Conservation (phyloP, 208 protist species). For the Vickermania ingenoplastis region DNA sequence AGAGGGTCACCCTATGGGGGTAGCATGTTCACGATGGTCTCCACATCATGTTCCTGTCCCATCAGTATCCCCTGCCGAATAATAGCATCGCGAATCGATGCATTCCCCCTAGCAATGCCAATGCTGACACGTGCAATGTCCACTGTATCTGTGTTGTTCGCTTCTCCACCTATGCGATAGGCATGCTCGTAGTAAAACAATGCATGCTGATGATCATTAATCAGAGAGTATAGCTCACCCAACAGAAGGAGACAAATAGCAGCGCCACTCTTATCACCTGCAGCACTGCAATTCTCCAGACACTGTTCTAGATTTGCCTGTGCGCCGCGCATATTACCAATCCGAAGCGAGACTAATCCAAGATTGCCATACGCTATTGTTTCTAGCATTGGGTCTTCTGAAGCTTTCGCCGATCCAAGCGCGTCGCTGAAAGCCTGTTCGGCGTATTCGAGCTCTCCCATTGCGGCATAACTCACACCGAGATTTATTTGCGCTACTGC, state of each 20-base stretch:
- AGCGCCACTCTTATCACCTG: constrained; percentile 72
- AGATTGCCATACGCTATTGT: constrained; percentile 80
- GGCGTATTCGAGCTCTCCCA: constrained; percentile 76
- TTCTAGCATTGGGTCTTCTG: constrained; percentile 54
- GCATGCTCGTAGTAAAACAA: constrained; percentile 87
- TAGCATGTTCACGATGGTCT: constrained; percentile 42
- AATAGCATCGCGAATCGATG: constrained; percentile 48
- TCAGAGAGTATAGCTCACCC: constrained; percentile 76
- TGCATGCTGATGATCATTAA: constrained; percentile 77
- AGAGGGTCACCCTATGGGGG: constrained; percentile 22
- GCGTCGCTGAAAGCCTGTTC: constrained; percentile 69
- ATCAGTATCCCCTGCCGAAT: constrained; percentile 45
- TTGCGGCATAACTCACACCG: constrained; percentile 69
- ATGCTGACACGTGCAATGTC: constrained; percentile 73
- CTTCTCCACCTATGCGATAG: constrained; percentile 74
- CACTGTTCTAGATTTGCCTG: constrained; percentile 72
- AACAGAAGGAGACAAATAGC: constrained; percentile 77
- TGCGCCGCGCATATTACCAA: constrained; percentile 69
- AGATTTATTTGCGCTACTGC: constrained; percentile 85
- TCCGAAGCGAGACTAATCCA: constrained; percentile 57
- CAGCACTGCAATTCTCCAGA: constrained; percentile 74
- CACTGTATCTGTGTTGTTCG: constrained; percentile 50
- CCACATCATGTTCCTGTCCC: constrained; percentile 44
- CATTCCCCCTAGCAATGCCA: constrained; percentile 64
- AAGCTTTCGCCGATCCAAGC: constrained; percentile 41